Evolutionary conservation across 2,329 filamentous ascomycete genomes (phyloP).

Genomic region (Dothideomycetes sp.): DNA sequence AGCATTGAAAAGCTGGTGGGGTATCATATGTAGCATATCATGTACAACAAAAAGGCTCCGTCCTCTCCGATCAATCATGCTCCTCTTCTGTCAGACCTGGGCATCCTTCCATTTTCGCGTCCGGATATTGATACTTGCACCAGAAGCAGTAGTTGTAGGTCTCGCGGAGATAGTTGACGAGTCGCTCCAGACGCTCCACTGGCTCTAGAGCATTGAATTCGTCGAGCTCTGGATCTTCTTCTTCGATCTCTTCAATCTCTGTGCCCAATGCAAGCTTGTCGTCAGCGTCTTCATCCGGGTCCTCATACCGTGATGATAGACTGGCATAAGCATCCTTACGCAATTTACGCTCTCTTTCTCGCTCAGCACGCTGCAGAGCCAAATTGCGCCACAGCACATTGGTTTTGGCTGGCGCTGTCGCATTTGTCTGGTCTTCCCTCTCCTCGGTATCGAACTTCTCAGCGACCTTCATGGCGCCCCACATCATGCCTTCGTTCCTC

Average conservation of each 20-base stretch:
- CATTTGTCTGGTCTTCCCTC: conserved; percentile 21
- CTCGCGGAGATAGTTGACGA: conserved; percentile 62
- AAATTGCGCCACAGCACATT: conserved; percentile 74
- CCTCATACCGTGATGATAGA: conserved; percentile 54
- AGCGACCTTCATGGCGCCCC: conserved; percentile 72
- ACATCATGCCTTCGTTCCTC: conserved; percentile 59
- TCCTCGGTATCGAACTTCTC: conserved; percentile 62
- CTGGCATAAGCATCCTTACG: conserved; percentile 58
- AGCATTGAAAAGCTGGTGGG: background rate
- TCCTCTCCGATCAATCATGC: conserved; percentile 43
- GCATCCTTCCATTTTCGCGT: conserved; percentile 72
- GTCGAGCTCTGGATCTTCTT: conserved; percentile 69
- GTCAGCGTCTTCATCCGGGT: conserved; percentile 61
- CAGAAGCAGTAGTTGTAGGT: conserved; percentile 84
- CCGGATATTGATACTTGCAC: conserved; percentile 79
- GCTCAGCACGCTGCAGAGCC: conserved; percentile 58
- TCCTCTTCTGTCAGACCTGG: conserved; percentile 83
- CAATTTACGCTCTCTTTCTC: conserved; percentile 58
- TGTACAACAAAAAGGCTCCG: background rate
- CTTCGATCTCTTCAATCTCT: conserved; percentile 53
- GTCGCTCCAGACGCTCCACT: conserved; percentile 54
- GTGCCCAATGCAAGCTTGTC: conserved; percentile 61
- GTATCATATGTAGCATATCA: conserved; percentile 1
- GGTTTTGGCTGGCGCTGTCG: conserved; percentile 46
- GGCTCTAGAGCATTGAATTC: conserved; percentile 64